phyloP scores from a whole-genome alignment of 441 rosid species.

The Pelargonium myrrhifolium region DNA sequence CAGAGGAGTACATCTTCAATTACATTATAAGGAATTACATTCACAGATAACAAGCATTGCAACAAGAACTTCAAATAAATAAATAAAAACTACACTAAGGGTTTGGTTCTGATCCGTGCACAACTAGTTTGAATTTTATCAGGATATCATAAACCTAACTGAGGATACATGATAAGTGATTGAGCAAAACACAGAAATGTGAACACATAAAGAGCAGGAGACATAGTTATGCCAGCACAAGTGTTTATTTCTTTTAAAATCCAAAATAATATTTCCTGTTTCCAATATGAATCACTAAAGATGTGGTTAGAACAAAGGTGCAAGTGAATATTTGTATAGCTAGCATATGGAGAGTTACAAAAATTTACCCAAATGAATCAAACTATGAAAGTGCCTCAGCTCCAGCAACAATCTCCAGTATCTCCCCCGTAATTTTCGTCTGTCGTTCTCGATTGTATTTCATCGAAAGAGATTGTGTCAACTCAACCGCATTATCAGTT shows the following conservation, averaged over 20 bases:
- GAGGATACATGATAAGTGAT: too few species aligned
- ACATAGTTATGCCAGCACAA: background rate
- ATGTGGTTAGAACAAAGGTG: background rate
- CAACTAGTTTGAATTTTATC: background rate
- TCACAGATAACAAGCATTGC: background rate
- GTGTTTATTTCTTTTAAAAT: background rate
- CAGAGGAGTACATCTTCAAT: background rate
- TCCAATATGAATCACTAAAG: background rate
- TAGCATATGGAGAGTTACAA: background rate
- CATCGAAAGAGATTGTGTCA: slow-evolving; percentile 48
- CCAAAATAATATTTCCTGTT: background rate
- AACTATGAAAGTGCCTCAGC: slow-evolving; percentile 46
- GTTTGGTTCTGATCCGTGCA: background rate
- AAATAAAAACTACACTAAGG: background rate
- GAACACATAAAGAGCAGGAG: background rate
- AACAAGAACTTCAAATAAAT: background rate
- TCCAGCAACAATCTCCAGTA: slow-evolving; percentile 67
- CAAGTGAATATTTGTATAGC: background rate
- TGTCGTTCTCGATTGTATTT: slow-evolving; percentile 61
- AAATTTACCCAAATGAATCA: slow-evolving; percentile 16
- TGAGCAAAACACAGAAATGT: background rate
- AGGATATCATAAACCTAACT: background rate
- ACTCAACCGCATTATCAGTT: slow-evolving; percentile 56
- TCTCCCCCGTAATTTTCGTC: slow-evolving; percentile 61
- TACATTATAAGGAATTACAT: background rate